phyloP scores from a whole-genome alignment of 495 filamentous ascomycete genomes.

The Tuber indicum region DNA sequence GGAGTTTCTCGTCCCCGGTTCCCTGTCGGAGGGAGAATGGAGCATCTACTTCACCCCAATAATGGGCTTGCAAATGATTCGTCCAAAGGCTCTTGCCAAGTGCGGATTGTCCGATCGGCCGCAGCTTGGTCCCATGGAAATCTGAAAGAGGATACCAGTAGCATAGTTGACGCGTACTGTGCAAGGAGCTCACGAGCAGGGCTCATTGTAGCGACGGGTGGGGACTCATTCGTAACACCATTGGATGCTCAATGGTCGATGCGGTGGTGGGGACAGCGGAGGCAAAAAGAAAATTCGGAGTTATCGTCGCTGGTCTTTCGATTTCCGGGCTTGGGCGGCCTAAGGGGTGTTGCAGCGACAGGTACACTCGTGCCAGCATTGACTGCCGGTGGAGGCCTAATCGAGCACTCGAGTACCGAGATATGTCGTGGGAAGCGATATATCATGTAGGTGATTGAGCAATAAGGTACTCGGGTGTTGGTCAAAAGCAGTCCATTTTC shows the following conservation, averaged over 20 bases:
- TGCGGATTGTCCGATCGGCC: constrained; percentile 79
- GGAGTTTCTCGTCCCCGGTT: constrained; percentile 79
- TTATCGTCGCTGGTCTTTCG: constrained; percentile 83
- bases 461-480: constrained; percentile 56
- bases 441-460: constrained; percentile 71
- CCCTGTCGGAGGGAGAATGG: constrained; percentile 76
- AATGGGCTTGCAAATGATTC: constrained; percentile 46
- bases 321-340: constrained; percentile 85
- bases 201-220: constrained; percentile 83
- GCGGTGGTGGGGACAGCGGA: constrained; percentile 74
- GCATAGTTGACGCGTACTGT: constrained; percentile 81
- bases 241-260: constrained; percentile 83
- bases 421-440: constrained; percentile 86
- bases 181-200: constrained; percentile 66
- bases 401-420: too few relatives aligned
- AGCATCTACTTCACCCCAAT: constrained; percentile 63
- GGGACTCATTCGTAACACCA: constrained; percentile 76
- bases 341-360: constrained; percentile 70
- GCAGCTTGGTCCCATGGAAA: constrained; percentile 95
- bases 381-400: constrained; percentile 92
- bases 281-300: constrained; percentile 79
- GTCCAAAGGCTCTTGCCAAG: constrained; percentile 62
- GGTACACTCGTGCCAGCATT: constrained; percentile 87
- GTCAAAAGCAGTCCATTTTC: constrained; percentile 77
- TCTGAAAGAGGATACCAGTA: constrained; percentile 58